A percentile compares a stretch with the other conserved stretches of the same genome.
phyloP scores from a whole-genome alignment of 2,329 filamentous ascomycete genomes.

The Hypoxylon sp. region DNA sequence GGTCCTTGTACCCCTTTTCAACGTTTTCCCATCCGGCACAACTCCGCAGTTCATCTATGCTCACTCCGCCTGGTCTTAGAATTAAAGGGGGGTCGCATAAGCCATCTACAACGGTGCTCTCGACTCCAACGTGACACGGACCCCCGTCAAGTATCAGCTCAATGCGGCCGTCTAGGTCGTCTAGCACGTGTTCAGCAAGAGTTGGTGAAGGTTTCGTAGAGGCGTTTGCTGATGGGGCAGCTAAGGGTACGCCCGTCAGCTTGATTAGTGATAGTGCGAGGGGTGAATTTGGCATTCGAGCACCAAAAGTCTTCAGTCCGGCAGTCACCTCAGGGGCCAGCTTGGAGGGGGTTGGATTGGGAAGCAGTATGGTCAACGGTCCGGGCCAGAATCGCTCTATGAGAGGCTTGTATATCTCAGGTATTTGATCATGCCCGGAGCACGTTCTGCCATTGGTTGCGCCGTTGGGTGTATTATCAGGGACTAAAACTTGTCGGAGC shows the following conservation, averaged over 20 bases:
- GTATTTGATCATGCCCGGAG: slow-evolving; percentile 63
- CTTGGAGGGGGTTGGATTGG: slow-evolving; percentile 74
- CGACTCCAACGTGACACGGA: slow-evolving; percentile 86
- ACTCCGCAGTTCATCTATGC: slow-evolving; percentile 79
- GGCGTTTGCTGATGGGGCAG: slow-evolving; percentile 93
- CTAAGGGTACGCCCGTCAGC: slow-evolving; percentile 80
- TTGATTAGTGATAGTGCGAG: slow-evolving; percentile 91
- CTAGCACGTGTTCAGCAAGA: slow-evolving; percentile 85
- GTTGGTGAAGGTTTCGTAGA: slow-evolving; percentile 95
- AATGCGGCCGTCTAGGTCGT: slow-evolving; percentile 86
- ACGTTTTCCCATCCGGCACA: slow-evolving; percentile 87
- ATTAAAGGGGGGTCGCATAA: slow-evolving; percentile 84
- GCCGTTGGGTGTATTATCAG: slow-evolving; percentile 42
- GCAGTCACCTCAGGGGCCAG: slow-evolving; percentile 95
- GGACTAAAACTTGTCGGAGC: slow-evolving; percentile 71
- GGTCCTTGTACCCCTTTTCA: slow-evolving; percentile 82
- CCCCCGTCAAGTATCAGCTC: slow-evolving; percentile 91
- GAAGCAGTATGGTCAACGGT: slow-evolving; percentile 89
- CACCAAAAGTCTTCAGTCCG: slow-evolving; percentile 85
- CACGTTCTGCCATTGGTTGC: slow-evolving; percentile 45
- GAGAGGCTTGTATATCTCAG: slow-evolving; percentile 80
- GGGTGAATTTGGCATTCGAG: slow-evolving; percentile 85
- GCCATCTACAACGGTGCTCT: slow-evolving; percentile 97
- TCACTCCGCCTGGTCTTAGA: slow-evolving; percentile 87
- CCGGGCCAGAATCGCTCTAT: slow-evolving; percentile 94